Conservation (phyloP, 1,284 basidiomycete species). For the Moniliophthora roreri region DNA sequence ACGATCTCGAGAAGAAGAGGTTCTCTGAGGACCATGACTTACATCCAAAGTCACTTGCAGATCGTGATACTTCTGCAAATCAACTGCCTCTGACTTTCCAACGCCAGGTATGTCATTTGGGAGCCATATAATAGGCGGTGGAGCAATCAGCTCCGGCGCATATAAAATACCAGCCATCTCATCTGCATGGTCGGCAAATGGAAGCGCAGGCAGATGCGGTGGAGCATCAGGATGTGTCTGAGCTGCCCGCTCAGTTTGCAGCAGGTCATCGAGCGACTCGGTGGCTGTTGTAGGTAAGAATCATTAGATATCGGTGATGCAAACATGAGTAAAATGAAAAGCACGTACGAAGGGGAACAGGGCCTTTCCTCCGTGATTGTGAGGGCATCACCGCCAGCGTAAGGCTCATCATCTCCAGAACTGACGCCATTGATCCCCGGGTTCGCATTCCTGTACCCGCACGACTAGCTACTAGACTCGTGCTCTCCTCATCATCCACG, state of each 20-base stretch:
- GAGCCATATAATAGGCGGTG: conserved; percentile 77
- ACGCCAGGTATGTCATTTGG: conserved; percentile 73
- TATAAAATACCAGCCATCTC: conserved; percentile 78
- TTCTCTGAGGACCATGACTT: conserved; percentile 30
- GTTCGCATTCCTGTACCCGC: conserved; percentile 33
- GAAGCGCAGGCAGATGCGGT: conserved; percentile 65
- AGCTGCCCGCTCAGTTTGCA: conserved; percentile 73
- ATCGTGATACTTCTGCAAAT: conserved; percentile 69
- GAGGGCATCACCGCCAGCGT: conserved; percentile 72
- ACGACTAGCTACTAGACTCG: conserved; percentile 51
- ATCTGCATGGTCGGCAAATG: conserved; percentile 72
- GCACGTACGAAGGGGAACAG: conserved; percentile 69
- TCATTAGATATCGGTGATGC: conserved; percentile 10
- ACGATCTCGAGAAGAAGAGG: conserved; percentile 23
- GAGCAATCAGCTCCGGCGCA: conserved; percentile 76
- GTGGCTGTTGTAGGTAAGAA: conserved; percentile 43
- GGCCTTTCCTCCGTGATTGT: conserved; percentile 50
- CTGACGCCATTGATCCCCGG: conserved; percentile 71
- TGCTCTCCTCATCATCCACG: conserved; percentile 46
- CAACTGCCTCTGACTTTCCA: conserved; percentile 66
- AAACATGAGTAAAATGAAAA: conserved; percentile 5
- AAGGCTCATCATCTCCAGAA: conserved; percentile 78
- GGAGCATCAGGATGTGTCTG: conserved; percentile 77
- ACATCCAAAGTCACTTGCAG: conserved; percentile 67
- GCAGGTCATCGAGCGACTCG: conserved; percentile 75